Base-by-base conservation (phyloP, 257 asterid species). In the Scutellaria baicalensis region DNA sequence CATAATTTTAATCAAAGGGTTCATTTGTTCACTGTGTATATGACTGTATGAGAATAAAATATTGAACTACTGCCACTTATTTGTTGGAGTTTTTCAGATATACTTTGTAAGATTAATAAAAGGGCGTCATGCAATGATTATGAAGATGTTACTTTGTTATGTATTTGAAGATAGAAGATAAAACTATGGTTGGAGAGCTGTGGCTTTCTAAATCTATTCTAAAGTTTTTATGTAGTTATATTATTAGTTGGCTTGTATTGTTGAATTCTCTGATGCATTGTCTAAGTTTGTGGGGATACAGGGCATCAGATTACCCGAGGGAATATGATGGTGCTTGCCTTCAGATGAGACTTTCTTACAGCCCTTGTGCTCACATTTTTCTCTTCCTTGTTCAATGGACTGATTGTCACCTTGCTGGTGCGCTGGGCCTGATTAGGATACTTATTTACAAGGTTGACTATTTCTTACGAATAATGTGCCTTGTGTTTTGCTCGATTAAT, bases 311-410 rank as follows among this genome's bases (percentile, higher is more conserved):
- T 78, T 85, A 83, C 77, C 89, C 89, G 3, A 71, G 84, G 68
- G 95, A 79, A 31, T 83, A 84, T 61, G 96, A 83, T 40, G 96
- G 96, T 54, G 92, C 92, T 44, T 82, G 84, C 79, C 88, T 91
- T 75, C 99, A 93, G 74, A 93, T 93, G 99, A 91, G 99, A 65
- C 79, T 93, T n/a, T 89, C 96, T 6, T 93, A 87, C 70, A 89
- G 99, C 81, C 95, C 94, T 9, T 93, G 97, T 75, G 97, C 97
- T 14, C 91, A 84, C 33, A 65, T 89, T 54, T 89, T 93, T 43
- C 80, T 91, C 52, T 93, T 91, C 82, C 90, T 91, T 72, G 89
- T 91, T 57, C 97, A 89, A 64, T 93, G 98, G 99, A 80, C 92
- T 60, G 99, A 93, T 76, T 89, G 94, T 77, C 88, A 83, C 75